phyloP scores from a whole-genome alignment of 441 rosid genomes.

The Erysimum cheiri region DNA sequence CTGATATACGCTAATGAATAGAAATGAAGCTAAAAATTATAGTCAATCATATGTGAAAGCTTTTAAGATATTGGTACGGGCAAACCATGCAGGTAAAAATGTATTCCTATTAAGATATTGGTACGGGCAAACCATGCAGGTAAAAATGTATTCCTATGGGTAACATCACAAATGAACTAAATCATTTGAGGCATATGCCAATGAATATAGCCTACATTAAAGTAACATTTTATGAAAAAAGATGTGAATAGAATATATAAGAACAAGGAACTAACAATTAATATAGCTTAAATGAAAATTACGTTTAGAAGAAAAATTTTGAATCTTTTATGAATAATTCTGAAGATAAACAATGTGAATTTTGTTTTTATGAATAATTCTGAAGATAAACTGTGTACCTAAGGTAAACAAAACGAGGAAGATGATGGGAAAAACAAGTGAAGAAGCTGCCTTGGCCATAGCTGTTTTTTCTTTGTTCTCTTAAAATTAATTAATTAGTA shows the following conservation, averaged over 20 bases:
- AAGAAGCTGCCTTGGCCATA: background rate
- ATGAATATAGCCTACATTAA: background rate
- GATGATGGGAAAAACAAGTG: background rate
- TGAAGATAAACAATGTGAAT: background rate
- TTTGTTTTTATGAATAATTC: background rate
- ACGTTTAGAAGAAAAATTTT: too few relatives aligned
- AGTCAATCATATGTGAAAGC: background rate
- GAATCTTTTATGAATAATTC: background rate
- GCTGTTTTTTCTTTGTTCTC: background rate
- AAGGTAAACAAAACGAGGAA: background rate
- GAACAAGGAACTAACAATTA: background rate
- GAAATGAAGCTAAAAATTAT: background rate
- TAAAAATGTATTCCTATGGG: too few relatives aligned
- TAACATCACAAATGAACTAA: background rate
- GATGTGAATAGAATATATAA: background rate
- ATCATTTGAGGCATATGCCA: too few relatives aligned
- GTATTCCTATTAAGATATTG: too few relatives aligned
- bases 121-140: too few relatives aligned
- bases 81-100: background rate
- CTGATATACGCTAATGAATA: background rate
- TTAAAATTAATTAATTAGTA: background rate
- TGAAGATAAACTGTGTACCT: background rate
- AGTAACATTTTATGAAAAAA: background rate
- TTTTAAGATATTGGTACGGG: background rate
- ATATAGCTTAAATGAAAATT: too few relatives aligned